Conservation (phyloP, 2,329 filamentous ascomycete genomes). For the Colletotrichum sp. region DNA sequence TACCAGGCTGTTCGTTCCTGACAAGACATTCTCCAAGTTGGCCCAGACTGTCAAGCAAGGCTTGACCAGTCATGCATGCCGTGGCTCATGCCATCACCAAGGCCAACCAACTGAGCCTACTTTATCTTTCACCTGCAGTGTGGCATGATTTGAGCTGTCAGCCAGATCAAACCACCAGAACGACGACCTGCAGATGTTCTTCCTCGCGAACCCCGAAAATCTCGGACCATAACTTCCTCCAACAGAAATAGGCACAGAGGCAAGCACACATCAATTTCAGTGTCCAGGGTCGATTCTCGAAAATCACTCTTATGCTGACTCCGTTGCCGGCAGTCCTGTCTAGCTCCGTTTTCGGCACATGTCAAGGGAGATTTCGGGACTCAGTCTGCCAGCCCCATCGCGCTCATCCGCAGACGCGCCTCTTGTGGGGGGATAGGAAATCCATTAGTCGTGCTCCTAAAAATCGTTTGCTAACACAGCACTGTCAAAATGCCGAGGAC, state of each 20-base stretch:
- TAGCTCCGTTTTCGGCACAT: conserved; percentile 18
- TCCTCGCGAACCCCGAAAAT: background rate
- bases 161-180: background rate
- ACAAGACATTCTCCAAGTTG: background rate
- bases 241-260: background rate
- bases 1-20: conserved; percentile 4
- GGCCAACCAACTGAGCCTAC: background rate
- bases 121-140: background rate
- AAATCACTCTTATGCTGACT: background rate
- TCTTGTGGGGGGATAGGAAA: conserved; percentile 1
- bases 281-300: background rate
- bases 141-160: background rate
- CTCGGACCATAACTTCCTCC: background rate
- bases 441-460: conserved; percentile 5
- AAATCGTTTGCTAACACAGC: conserved; percentile 11
- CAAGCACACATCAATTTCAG: background rate
- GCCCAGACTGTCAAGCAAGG: background rate
- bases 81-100: background rate
- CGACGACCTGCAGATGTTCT: background rate
- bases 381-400: background rate
- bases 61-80: background rate
- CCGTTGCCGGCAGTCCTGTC: background rate
- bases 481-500: background rate
- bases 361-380: conserved; percentile 8
- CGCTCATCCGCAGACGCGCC: background rate